Conservation (phyloP, 768 basidiomycete species). For the Sporobolomyces pararoseus region DNA sequence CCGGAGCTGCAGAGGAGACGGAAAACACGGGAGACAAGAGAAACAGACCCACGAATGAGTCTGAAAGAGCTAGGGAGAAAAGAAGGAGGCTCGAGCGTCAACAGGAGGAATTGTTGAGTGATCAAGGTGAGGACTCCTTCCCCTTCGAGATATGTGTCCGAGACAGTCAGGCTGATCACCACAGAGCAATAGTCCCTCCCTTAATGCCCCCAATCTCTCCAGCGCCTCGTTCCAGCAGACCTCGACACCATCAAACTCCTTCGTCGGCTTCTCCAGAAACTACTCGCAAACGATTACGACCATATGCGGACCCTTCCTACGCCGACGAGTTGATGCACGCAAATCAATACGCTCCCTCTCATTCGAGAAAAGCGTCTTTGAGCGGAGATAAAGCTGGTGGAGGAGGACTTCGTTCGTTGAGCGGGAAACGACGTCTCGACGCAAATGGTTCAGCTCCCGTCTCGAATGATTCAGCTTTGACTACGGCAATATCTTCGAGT, state of each 20-base stretch:
- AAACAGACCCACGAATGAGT: background rate
- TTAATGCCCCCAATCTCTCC: conserved; percentile 27
- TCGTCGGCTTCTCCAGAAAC: background rate
- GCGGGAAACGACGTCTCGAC: conserved; percentile 8
- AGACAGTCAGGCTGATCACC: no score
- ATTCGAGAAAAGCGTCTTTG: background rate
- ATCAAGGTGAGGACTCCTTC: conserved; percentile 3
- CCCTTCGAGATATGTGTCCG: background rate
- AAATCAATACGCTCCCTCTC: background rate
- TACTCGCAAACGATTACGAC: background rate
- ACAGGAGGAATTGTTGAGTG: conserved; percentile 1
- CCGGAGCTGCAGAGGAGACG: no score
- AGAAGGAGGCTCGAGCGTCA: background rate
- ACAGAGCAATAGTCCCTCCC: conserved; percentile 17
- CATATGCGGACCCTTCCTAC: background rate
- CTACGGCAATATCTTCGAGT: background rate
- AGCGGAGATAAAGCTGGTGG: background rate
- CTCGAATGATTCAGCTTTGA: background rate
- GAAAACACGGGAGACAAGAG: background rate
- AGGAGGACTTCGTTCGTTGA: conserved; percentile 8
- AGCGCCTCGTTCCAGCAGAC: background rate
- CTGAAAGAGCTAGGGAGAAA: background rate
- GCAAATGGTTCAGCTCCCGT: background rate
- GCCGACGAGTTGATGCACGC: conserved; percentile 10
- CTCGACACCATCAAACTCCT: background rate